Conservation (phyloP, 495 filamentous ascomycete species). For the Gamarada debralockiae region DNA sequence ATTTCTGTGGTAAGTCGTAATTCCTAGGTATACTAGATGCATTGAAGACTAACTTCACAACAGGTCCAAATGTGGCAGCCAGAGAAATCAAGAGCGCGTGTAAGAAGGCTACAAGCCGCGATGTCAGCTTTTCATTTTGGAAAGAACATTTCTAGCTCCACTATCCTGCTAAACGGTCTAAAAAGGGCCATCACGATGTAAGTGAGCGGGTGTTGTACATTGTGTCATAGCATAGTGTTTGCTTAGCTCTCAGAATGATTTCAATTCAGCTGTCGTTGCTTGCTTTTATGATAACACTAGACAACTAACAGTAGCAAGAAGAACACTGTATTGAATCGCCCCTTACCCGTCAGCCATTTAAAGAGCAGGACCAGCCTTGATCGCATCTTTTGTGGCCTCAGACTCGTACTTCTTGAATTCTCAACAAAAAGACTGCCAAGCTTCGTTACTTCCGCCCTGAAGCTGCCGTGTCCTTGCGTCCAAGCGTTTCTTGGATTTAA, state of each 20-base stretch:
- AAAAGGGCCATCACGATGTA: no score
- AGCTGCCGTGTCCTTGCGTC: slow-evolving; percentile 72
- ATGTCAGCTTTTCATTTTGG: slow-evolving; percentile 96
- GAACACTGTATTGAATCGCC: no score
- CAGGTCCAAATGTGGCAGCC: slow-evolving; percentile 62
- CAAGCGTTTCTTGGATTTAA: slow-evolving; percentile 93
- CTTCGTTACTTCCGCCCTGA: slow-evolving; percentile 83
- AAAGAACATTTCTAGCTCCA: slow-evolving; percentile 97
- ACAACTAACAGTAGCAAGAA: no score
- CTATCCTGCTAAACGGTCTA: no score
- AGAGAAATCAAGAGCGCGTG: slow-evolving; percentile 82
- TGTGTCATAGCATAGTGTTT: no score
- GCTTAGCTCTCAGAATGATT: no score
- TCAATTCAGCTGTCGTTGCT: no score
- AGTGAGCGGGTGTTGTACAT: no score
- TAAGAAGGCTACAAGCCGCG: slow-evolving; percentile 59
- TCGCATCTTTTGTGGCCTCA: slow-evolving; percentile 80
- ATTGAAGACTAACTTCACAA: no score
- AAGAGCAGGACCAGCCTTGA: slow-evolving; percentile 56
- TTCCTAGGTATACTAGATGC: no score
- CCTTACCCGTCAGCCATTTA: no score
- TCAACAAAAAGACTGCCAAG: slow-evolving; percentile 83
- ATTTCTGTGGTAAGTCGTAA: slow-evolving; percentile 65
- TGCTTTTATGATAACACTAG: no score
- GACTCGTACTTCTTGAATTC: slow-evolving; percentile 96